These are phyloP conservation scores for Lophiostoma macrostomum DNA, from an alignment of 495 filamentous ascomycete species.

Conservation along the genomic window DNA sequence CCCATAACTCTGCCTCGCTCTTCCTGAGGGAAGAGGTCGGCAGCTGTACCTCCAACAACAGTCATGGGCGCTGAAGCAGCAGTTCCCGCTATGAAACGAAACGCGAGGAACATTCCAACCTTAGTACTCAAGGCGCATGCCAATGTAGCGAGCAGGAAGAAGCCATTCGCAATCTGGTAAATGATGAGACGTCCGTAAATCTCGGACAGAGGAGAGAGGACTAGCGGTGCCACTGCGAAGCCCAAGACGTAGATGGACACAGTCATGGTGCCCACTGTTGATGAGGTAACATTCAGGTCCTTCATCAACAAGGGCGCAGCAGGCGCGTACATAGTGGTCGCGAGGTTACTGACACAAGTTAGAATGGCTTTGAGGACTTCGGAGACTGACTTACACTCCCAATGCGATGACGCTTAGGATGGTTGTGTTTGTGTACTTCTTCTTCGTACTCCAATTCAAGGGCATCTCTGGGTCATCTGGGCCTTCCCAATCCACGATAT, in stretches of 20 bases:
- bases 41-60: slow-evolving; percentile 52
- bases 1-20: slow-evolving; percentile 51
- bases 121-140: slow-evolving; percentile 49
- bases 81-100: slow-evolving; percentile 56
- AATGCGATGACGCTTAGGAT: slow-evolving; percentile 5
- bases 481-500: slow-evolving; percentile 21
- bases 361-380: too few species aligned
- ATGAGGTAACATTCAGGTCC: slow-evolving; percentile 30
- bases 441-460: slow-evolving; percentile 9
- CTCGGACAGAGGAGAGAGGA: slow-evolving; percentile 63
- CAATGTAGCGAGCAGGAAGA: slow-evolving; percentile 53
- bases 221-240: slow-evolving; percentile 55
- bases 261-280: slow-evolving; percentile 33
- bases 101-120: slow-evolving; percentile 52
- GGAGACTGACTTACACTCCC: slow-evolving; percentile 1
- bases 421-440: neutral
- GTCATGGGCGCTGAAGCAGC: slow-evolving; percentile 50
- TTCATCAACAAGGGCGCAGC: slow-evolving; percentile 34
- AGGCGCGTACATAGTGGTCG: slow-evolving; percentile 42
- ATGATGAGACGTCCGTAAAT: slow-evolving; percentile 57
- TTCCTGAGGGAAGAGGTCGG: slow-evolving; percentile 49
- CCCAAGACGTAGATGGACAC: slow-evolving; percentile 49
- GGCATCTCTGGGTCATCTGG: slow-evolving; percentile 16
- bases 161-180: slow-evolving; percentile 54
- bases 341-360: slow-evolving; percentile 28